Evolutionary conservation across 78 protist species (phyloP).

Genomic region (Chrysochromulina parva): DNA sequence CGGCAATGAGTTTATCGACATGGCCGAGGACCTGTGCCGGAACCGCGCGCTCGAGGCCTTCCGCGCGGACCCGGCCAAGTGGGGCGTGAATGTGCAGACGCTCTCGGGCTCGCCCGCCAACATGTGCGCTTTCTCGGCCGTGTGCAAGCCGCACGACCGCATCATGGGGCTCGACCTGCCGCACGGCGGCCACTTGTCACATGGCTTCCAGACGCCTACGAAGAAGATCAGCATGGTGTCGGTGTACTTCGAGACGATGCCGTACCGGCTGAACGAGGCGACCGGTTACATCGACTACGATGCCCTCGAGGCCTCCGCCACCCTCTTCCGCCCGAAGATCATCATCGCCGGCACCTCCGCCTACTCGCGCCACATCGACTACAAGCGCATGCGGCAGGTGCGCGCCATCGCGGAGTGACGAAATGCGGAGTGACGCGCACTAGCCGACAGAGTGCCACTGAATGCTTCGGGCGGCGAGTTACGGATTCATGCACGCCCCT

Average conservation of each 20-base stretch:
- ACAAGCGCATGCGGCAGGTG: conserved; percentile 23
- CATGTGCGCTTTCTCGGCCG: conserved; percentile 90
- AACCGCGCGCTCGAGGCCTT: conserved; percentile 92
- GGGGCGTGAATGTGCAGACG: conserved; percentile 99
- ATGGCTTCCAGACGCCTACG: conserved; percentile 94
- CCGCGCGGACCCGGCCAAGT: conserved; percentile 81
- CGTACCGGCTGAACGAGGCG: conserved; percentile 86
- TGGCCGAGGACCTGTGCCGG: conserved; percentile 87
- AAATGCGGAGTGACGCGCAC: too few relatives aligned
- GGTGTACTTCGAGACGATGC: conserved; percentile 96
- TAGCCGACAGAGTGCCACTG: too few relatives aligned
- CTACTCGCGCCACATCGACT: conserved; percentile 53
- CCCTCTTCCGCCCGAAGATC: conserved; percentile 93
- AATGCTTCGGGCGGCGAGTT: too few relatives aligned
- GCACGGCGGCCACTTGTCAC: conserved; percentile 97
- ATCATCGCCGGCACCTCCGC: conserved; percentile 77
- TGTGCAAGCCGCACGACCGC: conserved; percentile 97
- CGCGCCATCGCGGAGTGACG: too few relatives aligned
- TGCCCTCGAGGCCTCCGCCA: conserved; percentile 80
- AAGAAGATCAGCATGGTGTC: conserved; percentile 86
- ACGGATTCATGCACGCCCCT: too few relatives aligned
- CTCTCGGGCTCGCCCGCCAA: conserved; percentile 91
- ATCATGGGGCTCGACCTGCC: conserved; percentile 99
- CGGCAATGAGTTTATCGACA: conserved; percentile 96
- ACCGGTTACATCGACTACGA: conserved; percentile 98